Evolutionary conservation across 768 basidiomycete genomes (phyloP).

Genomic region (Rhodotorula sphaerocarpa): DNA sequence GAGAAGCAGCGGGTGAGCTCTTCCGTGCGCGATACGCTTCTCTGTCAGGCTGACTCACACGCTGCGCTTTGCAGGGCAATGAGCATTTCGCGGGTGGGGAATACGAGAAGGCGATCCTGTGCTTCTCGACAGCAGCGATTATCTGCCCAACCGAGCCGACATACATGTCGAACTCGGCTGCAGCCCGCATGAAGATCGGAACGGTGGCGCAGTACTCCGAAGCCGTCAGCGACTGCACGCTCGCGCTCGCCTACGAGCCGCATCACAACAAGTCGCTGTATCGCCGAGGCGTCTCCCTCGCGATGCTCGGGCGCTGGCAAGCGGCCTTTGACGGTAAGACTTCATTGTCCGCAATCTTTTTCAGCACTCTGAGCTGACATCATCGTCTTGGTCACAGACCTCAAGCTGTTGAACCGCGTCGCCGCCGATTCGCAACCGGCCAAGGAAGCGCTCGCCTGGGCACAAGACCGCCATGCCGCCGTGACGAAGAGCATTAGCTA

Average conservation of each 20-base stretch:
- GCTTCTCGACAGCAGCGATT: slow-evolving; percentile 25
- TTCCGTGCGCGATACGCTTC: neutral
- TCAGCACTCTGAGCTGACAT: neutral
- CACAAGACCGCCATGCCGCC: slow-evolving; percentile 6
- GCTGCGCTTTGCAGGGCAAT: slow-evolving; percentile 19
- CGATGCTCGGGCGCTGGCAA: slow-evolving; percentile 18
- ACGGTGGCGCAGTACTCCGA: slow-evolving; percentile 28
- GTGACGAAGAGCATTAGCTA: too few relatives aligned
- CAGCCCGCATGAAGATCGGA: slow-evolving; percentile 29
- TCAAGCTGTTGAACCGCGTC: slow-evolving; percentile 13
- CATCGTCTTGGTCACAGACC: neutral
- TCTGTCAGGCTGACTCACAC: too few relatives aligned
- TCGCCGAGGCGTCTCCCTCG: slow-evolving; percentile 23
- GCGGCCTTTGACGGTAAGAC: slow-evolving; percentile 20
- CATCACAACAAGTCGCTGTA: slow-evolving; percentile 30
- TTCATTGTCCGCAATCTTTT: neutral
- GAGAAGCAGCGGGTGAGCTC: slow-evolving; percentile 31
- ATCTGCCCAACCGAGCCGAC: slow-evolving; percentile 18
- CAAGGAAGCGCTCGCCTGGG: slow-evolving; percentile 22
- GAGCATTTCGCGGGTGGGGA: slow-evolving; percentile 21
- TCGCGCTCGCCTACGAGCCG: slow-evolving; percentile 20
- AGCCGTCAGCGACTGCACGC: slow-evolving; percentile 29
- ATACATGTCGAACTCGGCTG: slow-evolving; percentile 25
- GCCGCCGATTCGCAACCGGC: slow-evolving; percentile 19
- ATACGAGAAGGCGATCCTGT: slow-evolving; percentile 26